phyloP scores from a whole-genome alignment of 1,284 basidiomycete genomes.

The Xerocomus minutiporus region DNA sequence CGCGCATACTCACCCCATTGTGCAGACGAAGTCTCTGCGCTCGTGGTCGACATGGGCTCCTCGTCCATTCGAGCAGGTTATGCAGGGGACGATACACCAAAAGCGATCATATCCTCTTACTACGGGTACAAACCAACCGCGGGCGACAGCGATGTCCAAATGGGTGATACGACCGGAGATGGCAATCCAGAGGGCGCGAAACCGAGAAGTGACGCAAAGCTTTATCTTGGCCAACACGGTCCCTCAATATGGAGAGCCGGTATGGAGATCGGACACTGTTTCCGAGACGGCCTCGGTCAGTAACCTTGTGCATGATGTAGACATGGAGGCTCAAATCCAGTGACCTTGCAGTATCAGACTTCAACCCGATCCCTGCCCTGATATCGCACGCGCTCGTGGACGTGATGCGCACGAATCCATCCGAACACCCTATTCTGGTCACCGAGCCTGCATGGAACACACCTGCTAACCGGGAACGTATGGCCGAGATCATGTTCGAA shows the following conservation, averaged over 20 bases:
- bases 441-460: slow-evolving; percentile 98
- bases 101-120: slow-evolving; percentile 84
- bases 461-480: slow-evolving; percentile 79
- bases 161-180: slow-evolving; percentile 44
- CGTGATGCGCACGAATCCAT: slow-evolving; percentile 66
- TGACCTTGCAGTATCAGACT: slow-evolving; percentile 64
- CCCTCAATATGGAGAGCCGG: slow-evolving; percentile 88
- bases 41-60: slow-evolving; percentile 93
- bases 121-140: slow-evolving; percentile 70
- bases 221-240: slow-evolving; percentile 87
- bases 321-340: slow-evolving; percentile 7
- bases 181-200: slow-evolving; percentile 30
- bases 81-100: slow-evolving; percentile 95
- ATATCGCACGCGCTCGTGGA: slow-evolving; percentile 74
- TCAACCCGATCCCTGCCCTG: slow-evolving; percentile 69
- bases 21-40: slow-evolving; percentile 88
- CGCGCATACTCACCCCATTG: not conserved
- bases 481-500: slow-evolving; percentile 97
- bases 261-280: slow-evolving; percentile 84
- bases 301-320: slow-evolving; percentile 15
- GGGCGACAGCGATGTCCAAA: slow-evolving; percentile 49
- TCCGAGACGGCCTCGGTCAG: slow-evolving; percentile 83
- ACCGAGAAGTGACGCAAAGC: slow-evolving; percentile 50
- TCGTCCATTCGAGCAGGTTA: slow-evolving; percentile 91
- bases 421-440: slow-evolving; percentile 88